Base-by-base conservation (phyloP, 2,329 filamentous ascomycete species). In the Arthrinium puccinioides region DNA sequence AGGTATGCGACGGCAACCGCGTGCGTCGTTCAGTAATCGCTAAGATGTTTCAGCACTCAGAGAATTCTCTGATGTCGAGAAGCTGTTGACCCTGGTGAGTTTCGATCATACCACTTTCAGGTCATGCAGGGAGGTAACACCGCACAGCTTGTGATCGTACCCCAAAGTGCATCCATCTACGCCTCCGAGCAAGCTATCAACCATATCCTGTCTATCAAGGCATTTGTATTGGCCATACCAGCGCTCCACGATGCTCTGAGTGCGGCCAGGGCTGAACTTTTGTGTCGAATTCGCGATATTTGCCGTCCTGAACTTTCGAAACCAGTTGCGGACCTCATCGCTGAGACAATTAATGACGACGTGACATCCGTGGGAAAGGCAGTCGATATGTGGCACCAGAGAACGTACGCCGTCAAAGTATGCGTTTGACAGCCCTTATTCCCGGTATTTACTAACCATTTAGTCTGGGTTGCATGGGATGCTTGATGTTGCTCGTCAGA, bases 341-440 rank as follows among this genome's bases (percentile, higher is more conserved):
- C 74, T 30, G 63, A 69, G 11, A 76, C 76, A 0, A 81, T 98
- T 47, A 92, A 97, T 45, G 74, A 84, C 8, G 85, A 95, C 54
- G 85, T 88, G 0, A 75, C 72, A 0, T 94, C 84, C 48, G 83
- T 86, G 41, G 85, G 74, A 32, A 78, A 82, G 16, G 83, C 92
- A 1, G 69, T 97, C 5, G 90, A 96, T 44, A 68, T 95, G 39
- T 76, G 89, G 11, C 94, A 96, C 43, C 90, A 97, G 55, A 73
- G 90, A 44, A 86, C 84, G 1, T 96, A 94, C 62, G 90, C 90
- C 16, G 82, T 97, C 21, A 92, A 84, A 64, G 78, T 80, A 52
- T 40, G 47, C 14, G 9, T 6, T 32, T 20, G 14, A 20, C 21
- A 25, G 20, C 16, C 14, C 6, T 28, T 32, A 16, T 8, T 8